Evolutionary conservation across 176 grass and related monocot genomes (phyloP), one percentile per base, ranked within the genome.

Genomic region (Secale cereale): DNA sequence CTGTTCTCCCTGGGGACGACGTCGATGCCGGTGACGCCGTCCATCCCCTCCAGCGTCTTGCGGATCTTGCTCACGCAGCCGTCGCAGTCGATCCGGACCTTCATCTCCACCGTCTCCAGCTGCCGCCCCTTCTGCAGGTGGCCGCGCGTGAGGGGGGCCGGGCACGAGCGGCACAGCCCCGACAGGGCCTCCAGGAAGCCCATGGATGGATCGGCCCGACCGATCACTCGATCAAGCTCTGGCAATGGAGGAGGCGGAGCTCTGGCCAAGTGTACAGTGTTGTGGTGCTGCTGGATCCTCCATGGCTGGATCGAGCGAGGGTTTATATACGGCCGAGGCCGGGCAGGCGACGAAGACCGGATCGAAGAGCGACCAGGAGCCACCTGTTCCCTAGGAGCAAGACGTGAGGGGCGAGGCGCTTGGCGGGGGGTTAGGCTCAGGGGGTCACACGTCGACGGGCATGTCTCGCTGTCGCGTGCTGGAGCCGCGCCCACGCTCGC

Each of bases 1-100:
- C 88, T 83, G 85, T 86, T 59, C 76, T 90, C 78, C 82, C 79
- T 83, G 26, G 88, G 81, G 46, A 61, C 40, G 6, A 93, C 43
- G 43, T 83, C 70, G 26, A 83, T 17, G 54, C 17, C 17, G 36
- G 32, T 62, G 35, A 83, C 56, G 56, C 81, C 70, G 25, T 74
- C 56, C 81, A 82, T 71, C 4, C 50, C 56, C 17, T 83, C 81
- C 36, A 83, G 33, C 36, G 17, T 59, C 56, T 46, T 31, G 10
- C 56, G 36, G 54, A 83, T 74, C 69, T 74, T 74, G 81, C 70
- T 72, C 70, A 32, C 81, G 68, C 69, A 83, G 10, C 81, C 81
- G 2, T 74, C 69, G 81, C 81, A 83, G 70, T 83, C 81, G 56
- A 83, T 83, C 19, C 27, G 70, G 19, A 83, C 56, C 81, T 83